Base-by-base conservation (phyloP, 495 filamentous ascomycete genomes). In the Jackrogersella multiformis region DNA sequence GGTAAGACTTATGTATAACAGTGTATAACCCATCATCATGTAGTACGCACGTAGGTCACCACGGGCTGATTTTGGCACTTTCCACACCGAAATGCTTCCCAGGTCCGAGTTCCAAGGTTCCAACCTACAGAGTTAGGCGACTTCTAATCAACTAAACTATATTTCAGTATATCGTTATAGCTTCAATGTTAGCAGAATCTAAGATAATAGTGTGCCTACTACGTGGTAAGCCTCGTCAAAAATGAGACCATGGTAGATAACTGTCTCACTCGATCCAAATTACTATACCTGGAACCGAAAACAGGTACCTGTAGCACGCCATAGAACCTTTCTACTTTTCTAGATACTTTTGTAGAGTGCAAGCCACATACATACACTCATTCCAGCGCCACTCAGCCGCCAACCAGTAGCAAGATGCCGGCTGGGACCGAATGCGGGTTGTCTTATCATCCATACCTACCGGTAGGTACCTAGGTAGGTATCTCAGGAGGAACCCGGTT, bases 331-430 rank as follows among this genome's bases (percentile, higher is more conserved):
- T 42, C 57, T 52, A 39, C 16, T 44, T 23, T 46, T 18, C 12
- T 58, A 52, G 52, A 62, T 52, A 39, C 16, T 44, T 23, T 46
- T 18, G 5, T 32, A 51, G 39, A 34, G 8, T 41, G 48, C 26
- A 69, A 56, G 56, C 66, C 61, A 69, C 56, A 48, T 60, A 44
- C 49, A 65, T 60, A 44, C 49, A 65, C 61, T 61, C 44, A 41
- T 61, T 13, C 9, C 44, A 58, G 42, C 16, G 44, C 56, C 38
- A 49, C 61, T 70, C 56, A 65, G 67, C 61, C 52, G 34, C 56
- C 44, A 45, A 23, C 12, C 20, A 39, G 42, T 16, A 59, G 10
- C 51, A 57, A 55, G 39, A 44, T 32, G 60, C 53, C 39, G 48
- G 53, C 48, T 34, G 41, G 61, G 26, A 21, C 48, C 35, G 49